phyloP scores from a whole-genome alignment of 345 rosid species.

The Lumnitzera racemosa region DNA sequence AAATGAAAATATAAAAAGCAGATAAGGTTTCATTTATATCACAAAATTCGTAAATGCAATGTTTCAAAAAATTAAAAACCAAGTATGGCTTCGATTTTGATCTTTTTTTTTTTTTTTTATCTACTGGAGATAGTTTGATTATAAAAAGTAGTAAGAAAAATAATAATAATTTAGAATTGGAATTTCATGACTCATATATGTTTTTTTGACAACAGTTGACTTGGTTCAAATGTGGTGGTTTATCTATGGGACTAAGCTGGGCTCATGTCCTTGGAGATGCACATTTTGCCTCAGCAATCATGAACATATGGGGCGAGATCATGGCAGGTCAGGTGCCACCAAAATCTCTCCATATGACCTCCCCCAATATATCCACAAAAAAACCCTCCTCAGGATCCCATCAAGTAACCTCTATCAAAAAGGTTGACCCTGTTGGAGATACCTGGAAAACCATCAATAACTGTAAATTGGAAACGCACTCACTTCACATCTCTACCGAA shows the following conservation, averaged over 20 bases:
- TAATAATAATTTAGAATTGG: background rate
- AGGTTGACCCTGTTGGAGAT: slow-evolving; percentile 44
- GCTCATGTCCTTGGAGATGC: slow-evolving; percentile 74
- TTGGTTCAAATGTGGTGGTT: slow-evolving; percentile 60
- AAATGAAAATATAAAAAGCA: too few relatives aligned
- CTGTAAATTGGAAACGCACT: slow-evolving; percentile 26
- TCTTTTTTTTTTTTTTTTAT: too few relatives aligned
- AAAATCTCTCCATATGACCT: slow-evolving; percentile 14
- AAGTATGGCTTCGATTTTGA: too few relatives aligned
- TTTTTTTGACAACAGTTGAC: slow-evolving; percentile 40
- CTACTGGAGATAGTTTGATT: too few relatives aligned
- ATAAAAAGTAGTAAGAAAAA: too few relatives aligned
- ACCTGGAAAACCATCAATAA: slow-evolving; percentile 29
- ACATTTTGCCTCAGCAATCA: slow-evolving; percentile 44
- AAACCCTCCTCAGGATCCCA: background rate
- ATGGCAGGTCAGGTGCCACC: slow-evolving; percentile 20
- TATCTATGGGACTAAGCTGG: slow-evolving; percentile 66
- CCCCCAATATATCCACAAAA: background rate
- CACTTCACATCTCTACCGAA: slow-evolving; percentile 20
- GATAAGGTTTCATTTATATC: too few relatives aligned
- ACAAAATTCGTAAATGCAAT: too few relatives aligned
- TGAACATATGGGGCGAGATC: slow-evolving; percentile 36
- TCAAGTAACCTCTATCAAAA: slow-evolving; percentile 24
- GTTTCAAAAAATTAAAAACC: too few relatives aligned
- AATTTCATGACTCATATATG: background rate